phyloP scores from a whole-genome alignment of 495 filamentous ascomycete species.

The Penicillium fimorum region DNA sequence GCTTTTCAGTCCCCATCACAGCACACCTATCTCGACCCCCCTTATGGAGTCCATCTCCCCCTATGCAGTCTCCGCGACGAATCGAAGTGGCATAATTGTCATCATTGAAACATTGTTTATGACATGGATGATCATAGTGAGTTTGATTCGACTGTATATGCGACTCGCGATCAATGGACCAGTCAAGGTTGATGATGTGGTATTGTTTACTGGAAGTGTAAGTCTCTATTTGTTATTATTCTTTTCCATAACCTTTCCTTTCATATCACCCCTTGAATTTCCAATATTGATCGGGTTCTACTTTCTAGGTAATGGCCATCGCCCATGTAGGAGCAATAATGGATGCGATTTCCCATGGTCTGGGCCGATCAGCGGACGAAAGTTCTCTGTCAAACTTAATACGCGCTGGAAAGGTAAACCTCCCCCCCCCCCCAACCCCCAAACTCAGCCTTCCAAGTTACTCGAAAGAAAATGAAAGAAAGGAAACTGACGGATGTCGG shows the following conservation, averaged over 20 bases:
- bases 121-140: background rate
- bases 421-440: background rate
- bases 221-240: background rate
- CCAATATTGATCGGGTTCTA: background rate
- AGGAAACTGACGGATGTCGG: background rate
- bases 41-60: background rate
- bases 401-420: background rate
- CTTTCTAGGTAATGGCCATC: background rate
- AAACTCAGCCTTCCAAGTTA: background rate
- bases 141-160: background rate
- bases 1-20: background rate
- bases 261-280: background rate
- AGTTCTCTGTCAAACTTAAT: background rate
- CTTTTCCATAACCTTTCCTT: background rate
- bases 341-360: background rate
- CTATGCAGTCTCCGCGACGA: background rate
- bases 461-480: background rate
- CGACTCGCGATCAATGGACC: background rate
- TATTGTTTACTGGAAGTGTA: background rate
- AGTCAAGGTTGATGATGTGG: background rate
- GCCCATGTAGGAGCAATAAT: background rate
- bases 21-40: background rate
- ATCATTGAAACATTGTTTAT: background rate
- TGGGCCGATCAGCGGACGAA: background rate
- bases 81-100: background rate